Conservation (phyloP, 441 rosid genomes). For the Codiaeum variegatum region DNA sequence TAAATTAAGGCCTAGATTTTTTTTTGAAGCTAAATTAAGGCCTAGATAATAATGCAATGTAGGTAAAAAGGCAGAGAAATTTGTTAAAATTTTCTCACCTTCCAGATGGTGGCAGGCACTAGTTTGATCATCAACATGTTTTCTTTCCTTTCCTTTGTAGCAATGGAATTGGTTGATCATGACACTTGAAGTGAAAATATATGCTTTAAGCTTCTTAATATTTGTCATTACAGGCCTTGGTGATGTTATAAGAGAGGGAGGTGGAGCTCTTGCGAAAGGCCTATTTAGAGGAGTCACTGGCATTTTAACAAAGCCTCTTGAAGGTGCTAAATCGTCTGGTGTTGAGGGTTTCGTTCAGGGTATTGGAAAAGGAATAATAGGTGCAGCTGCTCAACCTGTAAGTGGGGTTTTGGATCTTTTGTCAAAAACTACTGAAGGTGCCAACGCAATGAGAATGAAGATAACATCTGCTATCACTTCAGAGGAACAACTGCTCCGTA, state of each 20-base stretch:
- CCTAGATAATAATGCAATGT: neutral
- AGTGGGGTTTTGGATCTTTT: conserved; percentile 97
- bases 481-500: conserved; percentile 95
- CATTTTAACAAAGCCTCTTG: conserved; percentile 93
- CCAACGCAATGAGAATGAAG: conserved; percentile 98
- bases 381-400: conserved; percentile 99
- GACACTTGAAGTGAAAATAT: too few species aligned
- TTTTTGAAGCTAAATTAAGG: too few species aligned
- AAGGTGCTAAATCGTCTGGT: conserved; percentile 95
- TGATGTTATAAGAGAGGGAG: conserved; percentile 97
- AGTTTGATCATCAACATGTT: neutral
- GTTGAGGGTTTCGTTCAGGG: conserved; percentile 99
- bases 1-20: neutral
- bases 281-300: conserved; percentile 98
- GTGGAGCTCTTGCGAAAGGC: conserved; percentile 98
- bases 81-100: neutral
- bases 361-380: conserved; percentile 94
- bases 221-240: conserved; percentile 65
- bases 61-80: neutral
- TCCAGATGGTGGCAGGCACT: neutral
- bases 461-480: conserved; percentile 94
- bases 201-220: neutral
- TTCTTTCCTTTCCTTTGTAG: neutral
- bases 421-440: conserved; percentile 99
- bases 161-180: neutral